A percentile compares a stretch with the other conserved stretches of the same genome.
These are phyloP conservation scores for Taiozyma sp. DNA, from an alignment of 1,139 yeast species.

Conservation along the genomic window DNA sequence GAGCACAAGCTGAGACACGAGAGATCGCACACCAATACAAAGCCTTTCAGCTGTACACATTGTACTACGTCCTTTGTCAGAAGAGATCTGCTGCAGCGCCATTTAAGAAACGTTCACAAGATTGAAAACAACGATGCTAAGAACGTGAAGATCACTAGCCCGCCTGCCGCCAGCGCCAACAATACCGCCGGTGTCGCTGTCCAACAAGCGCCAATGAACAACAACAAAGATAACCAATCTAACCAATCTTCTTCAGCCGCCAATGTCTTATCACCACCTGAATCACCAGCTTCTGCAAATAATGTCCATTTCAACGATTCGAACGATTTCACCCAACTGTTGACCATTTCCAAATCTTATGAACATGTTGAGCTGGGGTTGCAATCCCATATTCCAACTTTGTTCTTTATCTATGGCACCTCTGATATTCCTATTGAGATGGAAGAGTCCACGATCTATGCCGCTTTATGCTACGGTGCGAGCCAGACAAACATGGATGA, in stretches of 20 bases:
- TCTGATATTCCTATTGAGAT: conserved; percentile 7
- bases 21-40: conserved; percentile 77
- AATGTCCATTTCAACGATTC: neutral
- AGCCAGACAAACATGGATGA: conserved; percentile 14
- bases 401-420: conserved; percentile 11
- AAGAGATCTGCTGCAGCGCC: conserved; percentile 70
- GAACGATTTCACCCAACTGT: conserved; percentile 6
- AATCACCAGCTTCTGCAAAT: neutral
- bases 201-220: neutral
- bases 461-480: conserved; percentile 19
- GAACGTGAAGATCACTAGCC: neutral
- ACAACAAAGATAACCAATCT: too few relatives aligned
- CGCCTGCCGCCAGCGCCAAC: neutral
- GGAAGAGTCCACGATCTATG: conserved; percentile 6
- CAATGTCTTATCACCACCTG: neutral
- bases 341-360: conserved; percentile 7
- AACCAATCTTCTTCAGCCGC: neutral
- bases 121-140: conserved; percentile 1
- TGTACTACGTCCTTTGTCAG: conserved; percentile 75
- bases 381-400: conserved; percentile 7
- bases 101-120: conserved; percentile 71
- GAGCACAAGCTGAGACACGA: conserved; percentile 85
- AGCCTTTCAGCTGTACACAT: conserved; percentile 71
- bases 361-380: conserved; percentile 1
- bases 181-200: too few relatives aligned